Conservation (phyloP, 306 rosid genomes). For the Clitoria ternatea region DNA sequence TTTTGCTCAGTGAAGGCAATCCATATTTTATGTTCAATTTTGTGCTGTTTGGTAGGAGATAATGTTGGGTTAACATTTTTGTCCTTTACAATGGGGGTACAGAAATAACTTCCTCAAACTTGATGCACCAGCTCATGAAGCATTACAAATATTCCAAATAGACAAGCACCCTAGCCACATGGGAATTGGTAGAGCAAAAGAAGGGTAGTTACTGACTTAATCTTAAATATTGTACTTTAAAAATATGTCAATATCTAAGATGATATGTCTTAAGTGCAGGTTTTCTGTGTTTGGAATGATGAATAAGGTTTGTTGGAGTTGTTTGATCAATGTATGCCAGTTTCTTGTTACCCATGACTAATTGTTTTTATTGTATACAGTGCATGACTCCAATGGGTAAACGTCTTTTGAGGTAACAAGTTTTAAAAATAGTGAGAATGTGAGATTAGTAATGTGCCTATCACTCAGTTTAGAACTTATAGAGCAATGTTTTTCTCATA, state of each 20-base stretch:
- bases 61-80: slow-evolving; percentile 1
- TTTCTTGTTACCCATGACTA: slow-evolving; percentile 23
- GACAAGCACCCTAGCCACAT: slow-evolving; percentile 99
- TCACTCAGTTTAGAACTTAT: neutral
- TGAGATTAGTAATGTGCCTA: neutral
- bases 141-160: slow-evolving; percentile 91
- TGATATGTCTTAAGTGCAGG: slow-evolving; percentile 47
- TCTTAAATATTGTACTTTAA: slow-evolving; percentile 12
- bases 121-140: slow-evolving; percentile 89
- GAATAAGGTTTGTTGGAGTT: slow-evolving; percentile 69
- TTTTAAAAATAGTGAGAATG: neutral
- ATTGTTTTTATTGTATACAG: slow-evolving; percentile 41
- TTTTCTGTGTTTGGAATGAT: slow-evolving; percentile 97
- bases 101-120: slow-evolving; percentile 92
- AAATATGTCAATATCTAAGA: slow-evolving; percentile 15
- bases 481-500: neutral
- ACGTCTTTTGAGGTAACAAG: slow-evolving; percentile 78
- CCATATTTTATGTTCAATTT: slow-evolving; percentile 9
- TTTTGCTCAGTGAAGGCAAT: slow-evolving; percentile 20
- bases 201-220: slow-evolving; percentile 62
- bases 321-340: slow-evolving; percentile 21
- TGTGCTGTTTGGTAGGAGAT: slow-evolving; percentile 17
- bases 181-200: slow-evolving; percentile 99
- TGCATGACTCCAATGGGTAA: slow-evolving; percentile 89
- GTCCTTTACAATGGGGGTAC: slow-evolving; percentile 51